Evolutionary conservation across 768 basidiomycete genomes (phyloP).

Genomic region (Xanthoconium stramineum): DNA sequence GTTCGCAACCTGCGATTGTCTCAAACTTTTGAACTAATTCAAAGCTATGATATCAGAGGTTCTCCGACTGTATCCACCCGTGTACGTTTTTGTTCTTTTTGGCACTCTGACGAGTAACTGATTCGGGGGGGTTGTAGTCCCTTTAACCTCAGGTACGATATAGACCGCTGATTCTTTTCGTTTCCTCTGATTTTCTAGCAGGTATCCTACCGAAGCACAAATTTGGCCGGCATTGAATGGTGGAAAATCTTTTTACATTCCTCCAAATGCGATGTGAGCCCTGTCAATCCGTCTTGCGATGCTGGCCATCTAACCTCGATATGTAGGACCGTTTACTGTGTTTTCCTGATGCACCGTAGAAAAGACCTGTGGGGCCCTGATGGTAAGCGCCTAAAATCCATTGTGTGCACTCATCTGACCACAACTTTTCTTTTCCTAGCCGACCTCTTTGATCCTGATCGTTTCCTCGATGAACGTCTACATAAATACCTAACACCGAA

Average conservation of each 20-base stretch:
- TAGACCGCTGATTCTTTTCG: too few relatives aligned
- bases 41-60: slow-evolving; percentile 20
- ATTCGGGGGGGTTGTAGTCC: slow-evolving; percentile 17
- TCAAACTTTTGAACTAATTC: slow-evolving; percentile 7
- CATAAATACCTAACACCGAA: slow-evolving; percentile 54
- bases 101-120: not conserved
- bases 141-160: slow-evolving; percentile 19
- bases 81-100: slow-evolving; percentile 18
- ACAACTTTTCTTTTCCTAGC: slow-evolving; percentile 33
- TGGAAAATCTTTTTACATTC: slow-evolving; percentile 52
- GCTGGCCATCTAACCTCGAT: too few relatives aligned
- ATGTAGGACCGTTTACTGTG: slow-evolving; percentile 24
- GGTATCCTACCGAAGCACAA: slow-evolving; percentile 12
- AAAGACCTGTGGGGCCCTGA: slow-evolving; percentile 68
- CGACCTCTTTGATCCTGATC: slow-evolving; percentile 60
- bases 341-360: slow-evolving; percentile 58
- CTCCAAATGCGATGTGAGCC: slow-evolving; percentile 34
- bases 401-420: not conserved
- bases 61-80: slow-evolving; percentile 31
- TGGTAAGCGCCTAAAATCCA: slow-evolving; percentile 39
- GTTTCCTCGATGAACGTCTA: slow-evolving; percentile 61
- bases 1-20: slow-evolving; percentile 26
- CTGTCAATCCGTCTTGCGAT: slow-evolving; percentile 24
- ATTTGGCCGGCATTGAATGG: slow-evolving; percentile 22
- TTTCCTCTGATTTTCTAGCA: slow-evolving; percentile 7